Evolutionary conservation across 1,284 basidiomycete genomes (phyloP), one percentile per base, ranked within the genome.

Genomic region (Boletus smithii): DNA sequence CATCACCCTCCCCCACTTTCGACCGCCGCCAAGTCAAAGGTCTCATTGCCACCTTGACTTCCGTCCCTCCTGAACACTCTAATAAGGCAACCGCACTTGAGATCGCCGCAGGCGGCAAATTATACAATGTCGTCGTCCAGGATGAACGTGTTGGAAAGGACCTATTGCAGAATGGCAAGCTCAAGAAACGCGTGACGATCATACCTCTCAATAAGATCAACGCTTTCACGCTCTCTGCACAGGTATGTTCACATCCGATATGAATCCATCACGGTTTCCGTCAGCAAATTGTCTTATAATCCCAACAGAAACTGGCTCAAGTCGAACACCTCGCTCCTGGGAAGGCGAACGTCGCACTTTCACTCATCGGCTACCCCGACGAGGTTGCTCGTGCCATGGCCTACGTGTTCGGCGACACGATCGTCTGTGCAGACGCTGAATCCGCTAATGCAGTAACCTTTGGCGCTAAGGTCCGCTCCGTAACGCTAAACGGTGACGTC

Each of bases 121-220:
- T 99, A n/a, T 97, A 91, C 73, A 95, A 98, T 53, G 88, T 95
- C 32, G 89, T 98, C 17, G 91, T 98, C 17, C 84, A 95, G 58
- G 87, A 97, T 65, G 92, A 97, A 67, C 79, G 79, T 50, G 82
- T 95, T 44, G 94, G 93, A 34, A 89, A 90, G 54, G 84, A 91
- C 33, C 76, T 99, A 22, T 74, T 99, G 39, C 79, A 86, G 57
- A 82, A 91, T 42, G 92, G 93, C 26, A 78, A 76, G 48, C 81
- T 99, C 56, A 87, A 83, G 71, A 94, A 91, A 69, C 85, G 93
- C 17, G 89, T 97, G 22, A 97, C 93, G 0, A 84, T 97, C 61
- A 94, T 99, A 55, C 95, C 95, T 0, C 74, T 99, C 34, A 95
- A 88, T 71, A 95, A 94, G 72, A 95, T 99, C 61, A 84, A 82